Conservation (phyloP, 352 stramenopile genomes). For the Globisporangium cederbergense region DNA sequence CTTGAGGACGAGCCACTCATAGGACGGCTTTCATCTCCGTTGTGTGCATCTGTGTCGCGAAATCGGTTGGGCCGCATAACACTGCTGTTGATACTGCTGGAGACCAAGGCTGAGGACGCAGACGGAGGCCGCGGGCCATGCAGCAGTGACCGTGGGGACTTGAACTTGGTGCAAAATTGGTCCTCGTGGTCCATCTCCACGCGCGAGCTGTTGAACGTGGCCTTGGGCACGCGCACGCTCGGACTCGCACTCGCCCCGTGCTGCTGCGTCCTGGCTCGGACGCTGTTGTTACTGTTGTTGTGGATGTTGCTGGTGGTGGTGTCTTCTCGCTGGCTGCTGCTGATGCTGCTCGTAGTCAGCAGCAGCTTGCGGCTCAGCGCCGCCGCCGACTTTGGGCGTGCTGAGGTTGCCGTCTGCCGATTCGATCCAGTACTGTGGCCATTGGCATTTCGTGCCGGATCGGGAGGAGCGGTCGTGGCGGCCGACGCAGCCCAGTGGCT, state of each 20-base stretch:
- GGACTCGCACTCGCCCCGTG: not conserved
- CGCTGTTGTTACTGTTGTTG: not conserved
- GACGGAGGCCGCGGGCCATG: constrained; percentile 6
- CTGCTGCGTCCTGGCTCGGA: not conserved
- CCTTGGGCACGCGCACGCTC: not conserved
- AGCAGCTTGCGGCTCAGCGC: not conserved
- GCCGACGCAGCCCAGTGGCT: not conserved
- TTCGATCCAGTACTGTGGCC: not conserved
- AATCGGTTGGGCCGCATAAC: not conserved
- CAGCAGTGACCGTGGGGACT: constrained; percentile 3
- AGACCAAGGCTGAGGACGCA: not conserved
- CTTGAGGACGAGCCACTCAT: not conserved
- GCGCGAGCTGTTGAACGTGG: constrained; percentile 11
- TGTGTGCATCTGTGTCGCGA: not conserved
- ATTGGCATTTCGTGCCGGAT: not conserved
- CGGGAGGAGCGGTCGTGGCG: not conserved
- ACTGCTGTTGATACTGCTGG: not conserved
- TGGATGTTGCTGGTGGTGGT: too few species aligned
- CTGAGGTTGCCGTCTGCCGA: not conserved
- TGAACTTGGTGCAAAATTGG: constrained; percentile 16
- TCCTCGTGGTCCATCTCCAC: constrained; percentile 7
- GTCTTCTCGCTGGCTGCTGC: constrained; percentile 5
- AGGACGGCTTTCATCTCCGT: too few species aligned
- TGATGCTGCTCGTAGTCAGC: not conserved
- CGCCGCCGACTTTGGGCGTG: constrained; percentile 11